Conservation (phyloP, 2,329 filamentous ascomycete species). For the Rutstroemia sp. region DNA sequence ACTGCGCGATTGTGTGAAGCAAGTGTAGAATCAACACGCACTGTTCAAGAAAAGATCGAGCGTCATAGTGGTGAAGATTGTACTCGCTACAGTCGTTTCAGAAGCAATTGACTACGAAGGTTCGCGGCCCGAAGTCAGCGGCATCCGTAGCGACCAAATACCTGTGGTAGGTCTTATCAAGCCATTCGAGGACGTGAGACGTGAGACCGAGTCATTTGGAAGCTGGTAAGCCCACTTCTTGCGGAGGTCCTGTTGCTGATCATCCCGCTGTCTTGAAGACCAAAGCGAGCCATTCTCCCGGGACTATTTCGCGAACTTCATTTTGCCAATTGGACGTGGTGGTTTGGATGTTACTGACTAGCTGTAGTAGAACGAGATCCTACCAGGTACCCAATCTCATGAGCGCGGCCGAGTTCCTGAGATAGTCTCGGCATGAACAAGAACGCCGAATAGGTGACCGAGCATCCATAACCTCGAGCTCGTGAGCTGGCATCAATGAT, state of each 20-base stretch:
- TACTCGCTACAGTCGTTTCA: too few species aligned
- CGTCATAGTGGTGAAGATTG: too few species aligned
- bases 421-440: slow-evolving; percentile 8
- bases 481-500: background rate
- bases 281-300: slow-evolving; percentile 20
- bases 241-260: slow-evolving; percentile 33
- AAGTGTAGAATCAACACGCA: too few species aligned
- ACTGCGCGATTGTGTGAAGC: too few species aligned
- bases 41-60: too few species aligned
- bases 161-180: too few species aligned
- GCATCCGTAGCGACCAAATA: too few species aligned
- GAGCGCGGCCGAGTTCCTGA: slow-evolving; percentile 36
- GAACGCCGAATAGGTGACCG: too few species aligned
- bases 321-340: slow-evolving; percentile 35
- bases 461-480: background rate
- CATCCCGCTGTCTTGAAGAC: slow-evolving; percentile 32
- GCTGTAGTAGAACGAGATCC: slow-evolving; percentile 32
- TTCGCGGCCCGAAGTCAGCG: too few species aligned
- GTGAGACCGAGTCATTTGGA: slow-evolving; percentile 32
- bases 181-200: too few species aligned
- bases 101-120: too few species aligned
- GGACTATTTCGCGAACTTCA: slow-evolving; percentile 34
- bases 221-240: slow-evolving; percentile 33
- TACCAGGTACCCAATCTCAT: slow-evolving; percentile 38
- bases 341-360: slow-evolving; percentile 38